A percentile compares a stretch with the other conserved stretches of the same genome.
These are phyloP conservation scores for Schoenoplectus tabernaemontani DNA, from an alignment of 202 grass and related monocot genomes.

Conservation along the genomic window DNA sequence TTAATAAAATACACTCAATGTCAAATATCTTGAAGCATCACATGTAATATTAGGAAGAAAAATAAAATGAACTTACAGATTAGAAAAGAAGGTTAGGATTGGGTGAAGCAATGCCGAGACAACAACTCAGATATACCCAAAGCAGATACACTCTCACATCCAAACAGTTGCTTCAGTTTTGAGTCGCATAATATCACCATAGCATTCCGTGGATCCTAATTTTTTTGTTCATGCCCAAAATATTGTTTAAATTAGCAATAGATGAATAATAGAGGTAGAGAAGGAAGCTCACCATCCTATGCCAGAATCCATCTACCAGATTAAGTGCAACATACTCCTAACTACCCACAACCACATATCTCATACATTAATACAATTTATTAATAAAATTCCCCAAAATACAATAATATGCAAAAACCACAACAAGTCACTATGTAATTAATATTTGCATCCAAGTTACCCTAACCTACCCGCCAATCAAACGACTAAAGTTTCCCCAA, in stretches of 20 bases:
- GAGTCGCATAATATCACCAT: conserved; percentile 62
- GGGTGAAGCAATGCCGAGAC: conserved; percentile 50
- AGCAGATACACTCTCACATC: conserved; percentile 69
- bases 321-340: conserved; percentile 13
- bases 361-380: not conserved
- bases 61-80: conserved; percentile 25
- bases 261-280: not conserved
- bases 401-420: not conserved
- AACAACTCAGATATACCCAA: conserved; percentile 62
- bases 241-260: not conserved
- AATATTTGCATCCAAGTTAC: not conserved
- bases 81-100: conserved; percentile 52
- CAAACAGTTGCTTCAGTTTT: conserved; percentile 82
- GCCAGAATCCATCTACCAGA: conserved; percentile 8
- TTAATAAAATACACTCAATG: conserved; percentile 10
- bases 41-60: not conserved
- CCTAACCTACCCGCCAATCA: not conserved
- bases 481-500: too few relatives aligned
- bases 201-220: conserved; percentile 70
- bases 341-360: conserved; percentile 12
- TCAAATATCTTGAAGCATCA: not conserved
- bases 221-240: conserved; percentile 11
- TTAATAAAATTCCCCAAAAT: not conserved
- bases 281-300: conserved; percentile 11
- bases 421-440: not conserved